Base-by-base conservation (phyloP, 2,329 filamentous ascomycete genomes). In the Daldinia sp. region DNA sequence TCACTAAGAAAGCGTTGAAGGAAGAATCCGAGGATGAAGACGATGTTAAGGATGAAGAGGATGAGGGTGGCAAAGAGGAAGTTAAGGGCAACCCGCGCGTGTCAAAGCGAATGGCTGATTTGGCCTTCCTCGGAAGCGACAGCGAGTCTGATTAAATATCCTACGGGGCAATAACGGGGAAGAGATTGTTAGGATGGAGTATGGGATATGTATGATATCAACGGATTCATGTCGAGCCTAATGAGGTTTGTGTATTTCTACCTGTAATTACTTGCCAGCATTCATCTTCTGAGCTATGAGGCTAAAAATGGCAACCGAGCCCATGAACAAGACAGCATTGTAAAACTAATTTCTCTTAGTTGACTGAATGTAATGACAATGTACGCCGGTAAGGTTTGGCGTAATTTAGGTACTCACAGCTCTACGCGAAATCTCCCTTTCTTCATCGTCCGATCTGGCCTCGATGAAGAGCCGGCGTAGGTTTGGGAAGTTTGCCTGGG, bases 381-480 rank as follows among this genome's bases (percentile, higher is more conserved):
- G 6, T 51, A 51, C 33, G n/a, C 15, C 33, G 9, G 33, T 18
- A 30, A 51, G 6, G 7, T 10, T 2, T 33, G 26, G 28, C 23
- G 6, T 20, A 10, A 33, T n/a, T n/a, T n/a, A n/a, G n/a, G 26
- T 4, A 71, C 92, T 77, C 83, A 98, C 96, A 59, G 96, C 96
- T 81, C 91, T 97, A 73, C 96, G 87, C 13, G 96, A 98, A 74
- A 98, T 96, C 68, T 94, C 92, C 79, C 96, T 92, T 81, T 98
- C 96, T 80, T 99, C 96, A 61, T 92, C 91, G 77, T 98, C 95
- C 2, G 93, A 94, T 65, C 96, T 88, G 35, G 95, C 92, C 82
- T 98, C 95, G 60, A 98, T 95, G 78, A 99, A 98, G 67, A 99
- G 90, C 13, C 96, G 92, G 57, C 96, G 90, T n/a, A 99, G 87